phyloP scores from a whole-genome alignment of 495 filamentous ascomycete genomes.

The Neurospora sublineolata region DNA sequence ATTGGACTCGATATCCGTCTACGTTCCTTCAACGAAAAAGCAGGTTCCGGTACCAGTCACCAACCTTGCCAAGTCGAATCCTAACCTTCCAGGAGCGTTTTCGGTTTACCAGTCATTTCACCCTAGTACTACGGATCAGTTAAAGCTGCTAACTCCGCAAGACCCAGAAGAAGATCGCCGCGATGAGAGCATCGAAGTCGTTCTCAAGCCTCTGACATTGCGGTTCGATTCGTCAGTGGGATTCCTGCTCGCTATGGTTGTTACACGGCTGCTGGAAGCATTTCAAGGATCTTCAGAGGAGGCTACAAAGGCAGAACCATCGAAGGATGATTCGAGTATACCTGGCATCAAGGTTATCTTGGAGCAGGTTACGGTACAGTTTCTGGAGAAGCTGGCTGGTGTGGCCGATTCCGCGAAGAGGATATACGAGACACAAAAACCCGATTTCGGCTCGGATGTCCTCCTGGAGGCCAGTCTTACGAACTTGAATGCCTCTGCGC shows the following conservation, averaged over 20 bases:
- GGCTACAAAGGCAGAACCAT: slow-evolving; percentile 11
- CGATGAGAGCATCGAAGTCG: slow-evolving; percentile 39
- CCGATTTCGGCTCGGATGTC: slow-evolving; percentile 30
- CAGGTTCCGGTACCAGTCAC: slow-evolving; percentile 14
- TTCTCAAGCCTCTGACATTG: slow-evolving; percentile 42
- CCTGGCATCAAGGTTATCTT: slow-evolving; percentile 40
- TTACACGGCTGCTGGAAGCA: slow-evolving; percentile 40
- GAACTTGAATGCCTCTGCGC: slow-evolving; percentile 31
- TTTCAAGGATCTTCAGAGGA: slow-evolving; percentile 22
- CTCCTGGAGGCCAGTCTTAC: slow-evolving; percentile 39
- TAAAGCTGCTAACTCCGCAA: not conserved
- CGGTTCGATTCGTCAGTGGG: slow-evolving; percentile 60
- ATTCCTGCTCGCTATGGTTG: slow-evolving; percentile 51
- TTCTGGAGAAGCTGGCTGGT: slow-evolving; percentile 52
- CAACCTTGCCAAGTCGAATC: slow-evolving; percentile 23
- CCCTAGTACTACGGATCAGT: not conserved
- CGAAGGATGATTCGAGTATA: slow-evolving; percentile 12
- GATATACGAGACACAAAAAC: slow-evolving; percentile 19
- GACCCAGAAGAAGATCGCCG: not conserved
- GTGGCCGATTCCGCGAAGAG: slow-evolving; percentile 27
- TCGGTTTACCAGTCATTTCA: slow-evolving; percentile 29
- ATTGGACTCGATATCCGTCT: slow-evolving; percentile 28
- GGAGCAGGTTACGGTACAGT: slow-evolving; percentile 47
- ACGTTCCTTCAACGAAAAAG: slow-evolving; percentile 31
- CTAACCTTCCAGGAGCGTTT: slow-evolving; percentile 46